phyloP scores from a whole-genome alignment of 805 yeast species.

The Candida adriatica region DNA sequence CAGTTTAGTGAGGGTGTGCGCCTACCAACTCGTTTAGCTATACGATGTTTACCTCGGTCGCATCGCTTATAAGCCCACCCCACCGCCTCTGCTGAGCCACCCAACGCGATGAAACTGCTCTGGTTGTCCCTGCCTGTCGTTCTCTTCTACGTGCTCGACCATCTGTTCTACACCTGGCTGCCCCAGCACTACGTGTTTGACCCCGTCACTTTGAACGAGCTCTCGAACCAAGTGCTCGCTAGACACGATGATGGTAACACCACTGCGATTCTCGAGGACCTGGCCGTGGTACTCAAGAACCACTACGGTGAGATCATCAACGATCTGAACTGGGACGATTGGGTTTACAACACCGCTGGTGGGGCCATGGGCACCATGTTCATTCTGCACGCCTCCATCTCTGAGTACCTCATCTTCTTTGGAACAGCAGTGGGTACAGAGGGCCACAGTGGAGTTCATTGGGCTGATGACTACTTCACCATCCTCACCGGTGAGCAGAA shows the following conservation, averaged over 20 bases:
- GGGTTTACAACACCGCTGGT: constrained; percentile 98
- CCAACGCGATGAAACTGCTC: constrained; percentile 17
- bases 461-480: constrained; percentile 96
- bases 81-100: too few species aligned
- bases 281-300: constrained; percentile 49
- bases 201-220: constrained; percentile 45
- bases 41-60: too few species aligned
- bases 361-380: constrained; percentile 98
- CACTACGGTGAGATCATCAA: constrained; percentile 73
- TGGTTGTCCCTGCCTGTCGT: constrained; percentile 21
- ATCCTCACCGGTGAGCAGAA: constrained; percentile 73
- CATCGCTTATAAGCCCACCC: too few species aligned
- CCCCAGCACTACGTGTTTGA: constrained; percentile 72
- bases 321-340: constrained; percentile 66
- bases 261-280: constrained; percentile 53
- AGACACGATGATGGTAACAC: constrained; percentile 52
- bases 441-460: constrained; percentile 94
- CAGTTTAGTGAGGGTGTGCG: too few species aligned
- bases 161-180: constrained; percentile 53
- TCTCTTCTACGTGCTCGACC: constrained; percentile 30
- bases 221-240: constrained; percentile 49
- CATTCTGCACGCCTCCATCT: constrained; percentile 87
- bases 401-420: constrained; percentile 88
- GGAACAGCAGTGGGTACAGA: constrained; percentile 94
- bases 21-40: too few species aligned